Conservation (phyloP, 208 protist species). For the Angomonas ambiguus region DNA sequence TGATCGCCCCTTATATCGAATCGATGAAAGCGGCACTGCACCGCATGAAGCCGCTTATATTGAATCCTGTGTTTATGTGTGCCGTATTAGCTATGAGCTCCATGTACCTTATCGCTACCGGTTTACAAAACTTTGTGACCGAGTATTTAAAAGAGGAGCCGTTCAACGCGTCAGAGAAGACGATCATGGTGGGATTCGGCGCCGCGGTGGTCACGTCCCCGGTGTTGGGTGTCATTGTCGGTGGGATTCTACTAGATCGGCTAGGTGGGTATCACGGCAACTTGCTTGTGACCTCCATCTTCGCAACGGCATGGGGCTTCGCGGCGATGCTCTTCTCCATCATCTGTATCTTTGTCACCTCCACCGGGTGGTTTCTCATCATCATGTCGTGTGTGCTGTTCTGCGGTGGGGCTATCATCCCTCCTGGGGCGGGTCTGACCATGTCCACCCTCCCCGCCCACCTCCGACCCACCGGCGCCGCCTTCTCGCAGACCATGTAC, state of each 20-base stretch:
- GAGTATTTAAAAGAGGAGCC: conserved; percentile 75
- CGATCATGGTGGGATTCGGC: conserved; percentile 82
- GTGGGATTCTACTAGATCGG: conserved; percentile 80
- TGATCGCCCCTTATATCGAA: too few relatives aligned
- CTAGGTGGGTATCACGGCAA: conserved; percentile 83
- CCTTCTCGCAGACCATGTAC: conserved; percentile 83
- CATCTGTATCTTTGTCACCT: conserved; percentile 69
- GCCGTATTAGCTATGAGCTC: conserved; percentile 76
- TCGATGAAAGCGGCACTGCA: too few relatives aligned
- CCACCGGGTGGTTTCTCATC: conserved; percentile 58
- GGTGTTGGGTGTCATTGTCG: conserved; percentile 76
- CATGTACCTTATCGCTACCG: conserved; percentile 90
- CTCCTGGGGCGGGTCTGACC: conserved; percentile 67
- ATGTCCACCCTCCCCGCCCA: conserved; percentile 63
- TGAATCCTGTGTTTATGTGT: conserved; percentile 71
- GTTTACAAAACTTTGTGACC: conserved; percentile 90
- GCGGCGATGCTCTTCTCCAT: conserved; percentile 57
- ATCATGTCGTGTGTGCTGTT: conserved; percentile 85
- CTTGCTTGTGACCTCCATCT: conserved; percentile 47
- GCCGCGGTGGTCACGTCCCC: conserved; percentile 72
- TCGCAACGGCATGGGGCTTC: conserved; percentile 47
- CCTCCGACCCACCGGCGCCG: conserved; percentile 55
- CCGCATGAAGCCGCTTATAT: conserved; percentile 30
- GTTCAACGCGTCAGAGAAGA: conserved; percentile 76
- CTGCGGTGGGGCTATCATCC: conserved; percentile 82